Conservation (phyloP, 2,329 filamentous ascomycete genomes). For the Aspergillus awamori region DNA sequence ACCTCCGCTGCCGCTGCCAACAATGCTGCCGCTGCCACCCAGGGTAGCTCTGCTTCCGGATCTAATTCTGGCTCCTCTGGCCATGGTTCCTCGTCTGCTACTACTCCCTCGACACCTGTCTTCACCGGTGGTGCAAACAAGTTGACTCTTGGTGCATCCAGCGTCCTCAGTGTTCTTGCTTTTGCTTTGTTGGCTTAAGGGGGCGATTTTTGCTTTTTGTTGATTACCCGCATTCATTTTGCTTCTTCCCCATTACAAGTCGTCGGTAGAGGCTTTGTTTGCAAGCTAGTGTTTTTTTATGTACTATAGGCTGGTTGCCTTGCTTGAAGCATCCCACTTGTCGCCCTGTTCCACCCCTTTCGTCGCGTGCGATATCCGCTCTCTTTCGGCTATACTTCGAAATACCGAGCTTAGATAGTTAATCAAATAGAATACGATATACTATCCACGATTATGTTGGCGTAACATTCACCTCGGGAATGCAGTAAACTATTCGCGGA, state of each 20-base stretch:
- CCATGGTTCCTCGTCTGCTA: constrained; percentile 13
- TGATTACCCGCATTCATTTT: neutral
- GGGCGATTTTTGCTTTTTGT: neutral
- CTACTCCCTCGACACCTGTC: constrained; percentile 21
- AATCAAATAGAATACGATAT: neutral
- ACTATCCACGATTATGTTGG: neutral
- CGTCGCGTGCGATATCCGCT: neutral
- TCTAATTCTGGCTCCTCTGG: constrained; percentile 8
- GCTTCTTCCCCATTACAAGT: neutral
- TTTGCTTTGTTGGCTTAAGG: constrained; percentile 23
- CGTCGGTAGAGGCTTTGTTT: neutral
- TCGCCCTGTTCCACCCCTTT: neutral
- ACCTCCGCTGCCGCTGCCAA: neutral
- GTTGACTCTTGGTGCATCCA: constrained; percentile 19
- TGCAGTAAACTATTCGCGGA: neutral
- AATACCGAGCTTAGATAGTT: neutral
- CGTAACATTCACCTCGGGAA: accelerated
- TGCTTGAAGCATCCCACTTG: neutral
- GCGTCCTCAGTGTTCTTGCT: constrained; percentile 21
- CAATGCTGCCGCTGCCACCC: neutral
- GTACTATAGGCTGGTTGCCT: constrained; percentile 1
- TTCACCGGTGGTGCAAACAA: constrained; percentile 30
- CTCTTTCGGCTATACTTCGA: neutral
- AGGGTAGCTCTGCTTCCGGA: constrained; percentile 4
- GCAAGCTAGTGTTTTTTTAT: neutral